These are phyloP conservation scores for Coix lacrymajobi DNA, from an alignment of 176 grass and related monocot genomes.

Conservation along the genomic window DNA sequence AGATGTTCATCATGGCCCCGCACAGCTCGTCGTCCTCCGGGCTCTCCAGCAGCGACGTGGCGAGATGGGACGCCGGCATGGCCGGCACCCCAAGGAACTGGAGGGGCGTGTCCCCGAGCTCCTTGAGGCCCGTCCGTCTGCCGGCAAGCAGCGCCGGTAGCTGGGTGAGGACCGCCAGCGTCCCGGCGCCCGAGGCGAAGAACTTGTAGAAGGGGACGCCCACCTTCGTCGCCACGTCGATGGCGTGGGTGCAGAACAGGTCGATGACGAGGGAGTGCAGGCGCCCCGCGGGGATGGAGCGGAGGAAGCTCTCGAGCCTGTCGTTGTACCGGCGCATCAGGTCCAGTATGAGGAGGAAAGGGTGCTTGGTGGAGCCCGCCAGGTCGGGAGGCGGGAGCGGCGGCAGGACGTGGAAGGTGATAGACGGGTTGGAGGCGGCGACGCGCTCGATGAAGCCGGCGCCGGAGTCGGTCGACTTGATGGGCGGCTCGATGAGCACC, in stretches of 20 bases:
- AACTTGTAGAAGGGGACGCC: constrained; percentile 18
- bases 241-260: constrained; percentile 18
- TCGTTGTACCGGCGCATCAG: constrained; percentile 6
- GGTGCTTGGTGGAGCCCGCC: neutral
- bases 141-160: neutral
- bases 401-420: constrained; percentile 43
- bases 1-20: neutral
- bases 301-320: constrained; percentile 22
- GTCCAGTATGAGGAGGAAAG: constrained; percentile 9
- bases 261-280: constrained; percentile 33
- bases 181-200: constrained; percentile 15
- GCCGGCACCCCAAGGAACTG: neutral
- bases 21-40: constrained; percentile 6
- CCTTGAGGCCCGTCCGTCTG: neutral
- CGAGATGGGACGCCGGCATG: neutral
- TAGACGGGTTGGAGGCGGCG: constrained; percentile 31
- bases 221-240: neutral
- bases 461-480: constrained; percentile 15
- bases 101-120: neutral
- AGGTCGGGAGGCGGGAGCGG: neutral
- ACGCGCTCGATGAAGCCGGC: constrained; percentile 27
- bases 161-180: neutral
- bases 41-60: neutral
- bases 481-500: constrained; percentile 14
- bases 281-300: constrained; percentile 4